Percentiles rank a stretch among this genome's conserved stretches.
Conservation (phyloP, 345 rosid species). For the Brassica cretica region DNA sequence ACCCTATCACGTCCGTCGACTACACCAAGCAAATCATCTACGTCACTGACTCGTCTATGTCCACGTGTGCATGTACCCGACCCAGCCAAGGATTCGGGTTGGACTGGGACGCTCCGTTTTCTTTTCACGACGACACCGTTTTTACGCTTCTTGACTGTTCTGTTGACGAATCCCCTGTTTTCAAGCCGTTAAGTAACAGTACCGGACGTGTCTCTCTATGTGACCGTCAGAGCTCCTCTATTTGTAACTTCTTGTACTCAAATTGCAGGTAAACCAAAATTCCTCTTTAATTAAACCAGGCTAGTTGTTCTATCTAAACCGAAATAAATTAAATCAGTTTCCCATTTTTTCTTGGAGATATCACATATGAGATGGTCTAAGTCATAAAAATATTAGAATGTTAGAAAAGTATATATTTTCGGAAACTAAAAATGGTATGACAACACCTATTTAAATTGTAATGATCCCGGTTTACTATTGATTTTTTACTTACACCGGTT, state of each 20-base stretch:
- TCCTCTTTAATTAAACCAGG: constrained; percentile 1
- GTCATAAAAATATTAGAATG: too few species aligned
- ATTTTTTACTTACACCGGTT: neutral
- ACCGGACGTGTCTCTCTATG: constrained; percentile 53
- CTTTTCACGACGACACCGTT: constrained; percentile 68
- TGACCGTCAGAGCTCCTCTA: constrained; percentile 70
- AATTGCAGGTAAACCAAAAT: constrained; percentile 33
- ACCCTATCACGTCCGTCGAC: constrained; percentile 69
- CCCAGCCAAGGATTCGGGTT: constrained; percentile 83
- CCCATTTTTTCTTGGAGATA: neutral
- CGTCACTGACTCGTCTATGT: constrained; percentile 80
- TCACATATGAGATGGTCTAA: neutral
- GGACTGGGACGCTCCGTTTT: constrained; percentile 86
- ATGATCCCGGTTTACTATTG: neutral
- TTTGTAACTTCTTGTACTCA: constrained; percentile 80
- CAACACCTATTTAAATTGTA: neutral
- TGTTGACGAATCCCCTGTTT: constrained; percentile 57
- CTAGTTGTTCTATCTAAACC: constrained; percentile 7
- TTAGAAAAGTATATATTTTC: too few species aligned
- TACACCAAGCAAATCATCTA: constrained; percentile 58
- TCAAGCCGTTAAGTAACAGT: constrained; percentile 40
- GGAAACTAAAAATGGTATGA: neutral
- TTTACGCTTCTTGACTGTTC: constrained; percentile 88
- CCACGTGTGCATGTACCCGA: constrained; percentile 80
- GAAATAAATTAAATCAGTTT: neutral